Base-by-base conservation (phyloP, 2,329 filamentous ascomycete species). In the Dactylonectria estremocensis region DNA sequence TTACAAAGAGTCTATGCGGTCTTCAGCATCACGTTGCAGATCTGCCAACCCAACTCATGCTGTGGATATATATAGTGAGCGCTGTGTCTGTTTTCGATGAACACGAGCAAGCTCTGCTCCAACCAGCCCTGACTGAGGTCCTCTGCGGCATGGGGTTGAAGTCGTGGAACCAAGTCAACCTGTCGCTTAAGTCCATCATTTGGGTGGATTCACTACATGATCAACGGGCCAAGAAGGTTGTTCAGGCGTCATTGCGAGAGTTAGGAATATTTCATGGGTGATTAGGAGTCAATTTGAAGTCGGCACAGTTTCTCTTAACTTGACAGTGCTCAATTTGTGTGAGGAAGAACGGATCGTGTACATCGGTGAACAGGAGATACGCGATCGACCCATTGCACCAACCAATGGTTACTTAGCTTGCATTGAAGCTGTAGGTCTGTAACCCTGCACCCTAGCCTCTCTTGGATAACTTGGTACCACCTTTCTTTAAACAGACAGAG, bases 21-120 rank as follows among this genome's bases (percentile, higher is more conserved):
- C 16, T n/a, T 13, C n/a, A 28, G 18, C 14, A n/a, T 18, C 11
- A 20, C 6, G 2, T 18, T 35, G 9, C 5, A 1, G 16, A 1
- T 11, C 35, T 58, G 10, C 46, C 61, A 16, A 16, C n/a, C 7
- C 13, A 16, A 6, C 16, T 64, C 1, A 35, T n/a, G n/a, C 35
- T 58, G 45, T 64, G 61, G 61, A 22, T 64, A 9, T 28, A 49
- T 10, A 33, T 58, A 2, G 9, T 58, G n/a, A 22, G 46, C 10
- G 33, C 18, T 2, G 31, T 31, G 1, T 48, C 33, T 11, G 13
- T 31, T 2, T 18, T 33, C 5, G 10, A 56, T 13, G 31, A 14
- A 8, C 20, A 22, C 0, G 43, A 28, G 3, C 40, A 48, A 40
- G 11, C 40, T 28, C n/a, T 33, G 22, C 6, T 52, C 7, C 35